Conservation (phyloP, 2,329 filamentous ascomycete genomes). For the Fusarium lateritium region DNA sequence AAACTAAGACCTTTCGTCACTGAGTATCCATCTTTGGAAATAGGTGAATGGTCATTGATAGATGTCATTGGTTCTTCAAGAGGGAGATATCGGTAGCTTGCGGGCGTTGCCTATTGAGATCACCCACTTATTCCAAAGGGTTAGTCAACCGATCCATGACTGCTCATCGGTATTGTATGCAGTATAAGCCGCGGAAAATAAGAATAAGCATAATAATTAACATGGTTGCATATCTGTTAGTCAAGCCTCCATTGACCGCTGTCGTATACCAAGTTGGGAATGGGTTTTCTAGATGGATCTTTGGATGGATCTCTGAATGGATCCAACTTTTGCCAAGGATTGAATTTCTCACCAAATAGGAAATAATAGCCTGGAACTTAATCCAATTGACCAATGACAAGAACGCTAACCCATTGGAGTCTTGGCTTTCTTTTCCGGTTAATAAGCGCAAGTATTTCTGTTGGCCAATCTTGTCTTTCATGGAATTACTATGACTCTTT, state of each 20-base stretch:
- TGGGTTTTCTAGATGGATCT: neutral
- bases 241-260: constrained; percentile 3
- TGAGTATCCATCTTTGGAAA: too few relatives aligned
- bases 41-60: too few relatives aligned
- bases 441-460: neutral
- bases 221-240: neutral
- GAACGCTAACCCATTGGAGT: constrained; percentile 13
- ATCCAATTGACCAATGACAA: neutral
- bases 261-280: constrained; percentile 16
- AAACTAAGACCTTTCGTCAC: too few relatives aligned
- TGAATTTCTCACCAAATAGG: too few relatives aligned
- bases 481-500: neutral
- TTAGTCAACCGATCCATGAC: neutral
- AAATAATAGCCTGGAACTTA: too few relatives aligned
- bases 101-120: too few relatives aligned
- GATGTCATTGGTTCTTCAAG: too few relatives aligned
- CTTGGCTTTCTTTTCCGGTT: constrained; percentile 17
- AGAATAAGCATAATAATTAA: constrained; percentile 6
- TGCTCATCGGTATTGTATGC: neutral
- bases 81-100: too few relatives aligned
- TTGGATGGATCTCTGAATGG: neutral
- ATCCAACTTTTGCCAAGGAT: too few relatives aligned
- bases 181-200: neutral
- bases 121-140: too few relatives aligned
- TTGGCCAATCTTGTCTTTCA: constrained; percentile 9